A percentile compares a stretch with the other conserved stretches of the same genome.
These are phyloP conservation scores for Botrytis paeoniae DNA, from an alignment of 2,329 filamentous ascomycete species.

Conservation along the genomic window DNA sequence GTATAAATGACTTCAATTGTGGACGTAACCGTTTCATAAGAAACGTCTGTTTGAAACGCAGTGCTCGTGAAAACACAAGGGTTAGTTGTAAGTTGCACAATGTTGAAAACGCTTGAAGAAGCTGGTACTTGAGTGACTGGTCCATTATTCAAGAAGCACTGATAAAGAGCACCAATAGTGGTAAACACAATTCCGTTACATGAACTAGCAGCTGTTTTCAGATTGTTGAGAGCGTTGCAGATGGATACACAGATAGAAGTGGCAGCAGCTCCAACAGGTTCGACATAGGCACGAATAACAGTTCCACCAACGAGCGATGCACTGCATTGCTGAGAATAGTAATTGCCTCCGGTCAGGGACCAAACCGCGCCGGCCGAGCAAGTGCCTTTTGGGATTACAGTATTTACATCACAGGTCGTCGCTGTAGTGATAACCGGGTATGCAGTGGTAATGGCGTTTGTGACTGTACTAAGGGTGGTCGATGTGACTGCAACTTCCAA, in stretches of 20 bases:
- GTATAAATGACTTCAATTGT: background rate
- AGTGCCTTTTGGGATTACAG: background rate
- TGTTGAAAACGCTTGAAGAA: background rate
- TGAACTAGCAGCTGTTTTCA: background rate
- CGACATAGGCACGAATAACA: background rate
- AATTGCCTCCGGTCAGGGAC: background rate
- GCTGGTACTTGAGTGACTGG: background rate
- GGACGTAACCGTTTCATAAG: background rate
- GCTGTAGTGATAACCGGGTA: background rate
- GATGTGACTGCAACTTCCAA: background rate
- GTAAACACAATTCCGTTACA: background rate
- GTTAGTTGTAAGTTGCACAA: background rate
- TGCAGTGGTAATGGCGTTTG: background rate
- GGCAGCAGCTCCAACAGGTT: background rate
- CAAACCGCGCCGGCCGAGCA: background rate
- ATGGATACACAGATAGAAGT: background rate
- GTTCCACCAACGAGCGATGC: background rate
- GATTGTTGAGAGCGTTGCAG: constrained; percentile 2
- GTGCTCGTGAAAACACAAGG: background rate
- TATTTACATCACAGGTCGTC: background rate
- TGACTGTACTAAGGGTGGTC: background rate
- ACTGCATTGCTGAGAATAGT: background rate
- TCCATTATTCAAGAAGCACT: background rate
- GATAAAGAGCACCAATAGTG: background rate
- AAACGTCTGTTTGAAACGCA: background rate